phyloP scores from a whole-genome alignment of 805 yeast genomes.

The Zygotorulaspora sp. region DNA sequence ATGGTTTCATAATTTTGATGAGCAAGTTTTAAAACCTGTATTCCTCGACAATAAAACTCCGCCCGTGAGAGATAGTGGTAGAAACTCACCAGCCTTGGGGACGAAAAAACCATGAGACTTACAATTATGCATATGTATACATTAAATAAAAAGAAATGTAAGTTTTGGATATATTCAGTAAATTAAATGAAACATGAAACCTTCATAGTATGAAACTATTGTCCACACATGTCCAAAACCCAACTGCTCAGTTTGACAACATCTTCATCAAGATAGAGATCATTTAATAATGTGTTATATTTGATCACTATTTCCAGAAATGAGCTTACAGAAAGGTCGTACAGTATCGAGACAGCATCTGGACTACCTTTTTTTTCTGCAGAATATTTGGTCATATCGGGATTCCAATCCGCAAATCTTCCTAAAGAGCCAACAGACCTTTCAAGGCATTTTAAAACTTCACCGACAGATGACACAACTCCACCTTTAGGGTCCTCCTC shows the following conservation, averaged over 20 bases:
- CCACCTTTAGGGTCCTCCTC: slow-evolving; percentile 58
- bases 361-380: slow-evolving; percentile 16
- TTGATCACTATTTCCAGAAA: slow-evolving; percentile 61
- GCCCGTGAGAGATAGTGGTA: slow-evolving; percentile 8
- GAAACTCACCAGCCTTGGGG: slow-evolving; percentile 7
- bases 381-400: slow-evolving; percentile 7
- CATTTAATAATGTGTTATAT: slow-evolving; percentile 60
- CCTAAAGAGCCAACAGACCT: slow-evolving; percentile 54
- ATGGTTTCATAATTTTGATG: slow-evolving; percentile 94
- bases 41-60: slow-evolving; percentile 53
- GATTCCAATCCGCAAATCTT: slow-evolving; percentile 39
- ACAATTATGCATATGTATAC: background rate
- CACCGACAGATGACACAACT: slow-evolving; percentile 52
- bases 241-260: slow-evolving; percentile 67
- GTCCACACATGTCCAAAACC: slow-evolving; percentile 51
- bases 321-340: slow-evolving; percentile 59
- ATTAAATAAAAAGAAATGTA: too few species aligned
- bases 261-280: slow-evolving; percentile 55
- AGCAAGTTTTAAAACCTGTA: slow-evolving; percentile 88
- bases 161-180: too few species aligned
- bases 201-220: slow-evolving; percentile 8
- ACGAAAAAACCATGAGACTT: background rate
- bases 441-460: slow-evolving; percentile 55
- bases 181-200: too few species aligned
- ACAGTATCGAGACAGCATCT: slow-evolving; percentile 50